Base-by-base conservation (phyloP, 2,329 filamentous ascomycete species). In the Nemania abortiva region DNA sequence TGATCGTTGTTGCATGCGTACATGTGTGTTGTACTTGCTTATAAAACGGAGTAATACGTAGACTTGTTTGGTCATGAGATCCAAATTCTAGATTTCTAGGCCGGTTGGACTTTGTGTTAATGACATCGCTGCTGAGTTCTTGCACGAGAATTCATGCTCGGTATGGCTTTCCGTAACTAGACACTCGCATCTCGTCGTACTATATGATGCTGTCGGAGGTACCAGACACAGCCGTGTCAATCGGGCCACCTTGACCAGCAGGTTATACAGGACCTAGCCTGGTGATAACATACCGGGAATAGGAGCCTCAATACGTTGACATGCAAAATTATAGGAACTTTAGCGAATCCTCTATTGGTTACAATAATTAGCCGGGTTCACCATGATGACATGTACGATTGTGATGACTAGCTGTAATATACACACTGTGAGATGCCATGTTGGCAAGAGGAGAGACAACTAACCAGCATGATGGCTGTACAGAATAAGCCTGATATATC, bases 21-120 rank as follows among this genome's bases (percentile, higher is more conserved):
- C 49, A 55, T 47, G 29, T 13, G 63, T 37, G 34, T 53, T 64
- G 49, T 53, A 47, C 15, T 24, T 15, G 31, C 42, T 45, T 39
- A 37, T 7, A 58, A 31, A 53, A 39, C 11, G 20, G 18, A 29
- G n/a, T 39, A 57, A 31, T 47, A 61, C 50, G 42, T 18, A 22
- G 29, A 31, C 31, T 53, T 63, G 24, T 47, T 34, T 24, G 31
- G 49, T 15, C n/a, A 29, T 29, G 34, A 54, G 29, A 4, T 18
- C 20, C 34, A 3, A 58, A 22, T 53, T 22, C 13, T 53, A 37
- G 29, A 29, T 50, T 20, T 39, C 37, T 34, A 37, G 53, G 39
- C 29, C 22, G 24, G 24, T 18, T 6, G 29, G 24, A 50, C 39
- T 45, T n/a, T 37, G 52, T 29, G 31, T 50, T 55, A 37, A 29